Base-by-base conservation (phyloP, 2,329 filamentous ascomycete genomes). In the Xylaria sp. region DNA sequence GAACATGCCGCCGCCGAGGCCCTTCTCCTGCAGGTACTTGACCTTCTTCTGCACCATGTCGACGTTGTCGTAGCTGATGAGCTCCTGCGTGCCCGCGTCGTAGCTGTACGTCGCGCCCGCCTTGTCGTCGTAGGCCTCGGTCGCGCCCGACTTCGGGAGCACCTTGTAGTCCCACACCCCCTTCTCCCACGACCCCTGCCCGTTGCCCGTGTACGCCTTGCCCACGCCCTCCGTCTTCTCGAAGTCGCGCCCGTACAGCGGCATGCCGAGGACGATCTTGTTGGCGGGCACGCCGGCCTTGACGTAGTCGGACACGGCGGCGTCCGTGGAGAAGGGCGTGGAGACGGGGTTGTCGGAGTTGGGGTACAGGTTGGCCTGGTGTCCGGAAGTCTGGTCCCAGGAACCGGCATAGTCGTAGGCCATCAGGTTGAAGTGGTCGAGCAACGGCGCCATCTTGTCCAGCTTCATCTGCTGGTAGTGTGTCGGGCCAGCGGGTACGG, bases 1-100 rank as follows among this genome's bases (percentile, higher is more conserved):
- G 82, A 90, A 95, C 89, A 94, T 93, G 24, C 82, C 85, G 20
- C 90, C 91, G 2, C 86, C 90, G 1, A 94, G 77, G 0, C 84
- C 80, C 50, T 79, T 77, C 45, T 72, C 65, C 70, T 81, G 78
- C 62, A 92, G 82, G 69, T 88, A 93, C 2, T 74, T 65, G 4
- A 85, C 83, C 75, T 94, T 95, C 61, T 74, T 67, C 46, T 74
- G 69, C 24, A 85, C 78, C 63, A 87, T 81, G 22, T 76, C 73
- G 0, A 85, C 80, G 1, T 82, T 90, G 67, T 89, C 86, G 69
- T 90, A 96, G 19, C 83, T 86, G 58, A 95, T 78, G 72, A 95
- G 82, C 60, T 85, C 84, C 53, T 80, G 74, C 6, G 78, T 75
- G 1, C 63, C 66, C 1, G 75, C 59, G 68, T 93, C 84, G 69